Conservation (phyloP, 345 rosid species). For the Adansonia digitata region DNA sequence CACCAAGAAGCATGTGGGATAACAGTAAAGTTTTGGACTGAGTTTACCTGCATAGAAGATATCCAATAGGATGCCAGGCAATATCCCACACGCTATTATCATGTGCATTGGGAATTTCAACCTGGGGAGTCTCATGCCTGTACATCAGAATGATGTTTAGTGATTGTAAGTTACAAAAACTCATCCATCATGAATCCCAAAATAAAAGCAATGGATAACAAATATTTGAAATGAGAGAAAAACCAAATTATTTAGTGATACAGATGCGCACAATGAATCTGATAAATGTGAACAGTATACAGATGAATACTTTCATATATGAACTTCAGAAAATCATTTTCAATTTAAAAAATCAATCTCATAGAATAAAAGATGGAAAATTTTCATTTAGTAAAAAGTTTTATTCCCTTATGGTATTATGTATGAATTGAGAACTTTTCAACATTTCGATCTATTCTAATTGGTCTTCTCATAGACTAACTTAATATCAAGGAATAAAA, state of each 20-base stretch:
- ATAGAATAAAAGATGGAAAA: no score
- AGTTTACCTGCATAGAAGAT: slow-evolving; percentile 90
- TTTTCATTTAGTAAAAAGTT: no score
- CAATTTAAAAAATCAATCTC: no score
- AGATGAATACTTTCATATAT: not conserved
- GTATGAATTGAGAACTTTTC: not conserved
- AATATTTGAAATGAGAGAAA: not conserved
- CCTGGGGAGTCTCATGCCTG: no score
- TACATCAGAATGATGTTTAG: no score
- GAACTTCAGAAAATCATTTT: no score
- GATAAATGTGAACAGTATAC: not conserved
- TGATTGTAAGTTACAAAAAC: no score
- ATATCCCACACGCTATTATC: slow-evolving; percentile 96
- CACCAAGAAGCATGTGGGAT: not conserved
- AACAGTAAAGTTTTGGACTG: not conserved
- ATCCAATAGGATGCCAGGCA: slow-evolving; percentile 98
- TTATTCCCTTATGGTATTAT: no score
- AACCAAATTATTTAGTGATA: not conserved
- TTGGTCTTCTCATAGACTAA: not conserved
- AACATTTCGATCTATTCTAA: not conserved
- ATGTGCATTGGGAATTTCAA: slow-evolving; percentile 79
- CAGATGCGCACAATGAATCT: not conserved
- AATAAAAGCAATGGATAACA: no score
- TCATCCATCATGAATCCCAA: no score
- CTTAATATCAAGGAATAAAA: no score